Evolutionary conservation across 179 eudicot species (phyloP).

Genomic region (Carnegiea gigantea): DNA sequence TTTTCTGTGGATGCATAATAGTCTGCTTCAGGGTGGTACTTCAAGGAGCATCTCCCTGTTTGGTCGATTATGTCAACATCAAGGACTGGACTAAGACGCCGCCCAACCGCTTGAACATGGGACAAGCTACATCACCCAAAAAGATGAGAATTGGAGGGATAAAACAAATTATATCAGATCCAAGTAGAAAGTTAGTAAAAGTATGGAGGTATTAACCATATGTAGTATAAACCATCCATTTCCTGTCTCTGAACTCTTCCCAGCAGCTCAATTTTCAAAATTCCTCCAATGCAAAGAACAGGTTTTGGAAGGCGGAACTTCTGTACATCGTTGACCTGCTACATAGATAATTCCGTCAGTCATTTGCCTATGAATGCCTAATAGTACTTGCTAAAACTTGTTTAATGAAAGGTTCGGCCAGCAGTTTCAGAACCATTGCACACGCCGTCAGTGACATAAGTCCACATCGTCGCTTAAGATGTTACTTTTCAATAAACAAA

Average conservation of each 20-base stretch:
- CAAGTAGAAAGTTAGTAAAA: background rate
- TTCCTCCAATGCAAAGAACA: constrained; percentile 55
- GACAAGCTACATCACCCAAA: background rate
- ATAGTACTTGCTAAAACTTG: background rate
- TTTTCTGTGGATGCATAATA: constrained; percentile 12
- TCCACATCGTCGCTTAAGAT: too few species aligned
- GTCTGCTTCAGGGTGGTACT: constrained; percentile 28
- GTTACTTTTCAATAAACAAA: too few species aligned
- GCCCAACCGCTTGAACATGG: constrained; percentile 47
- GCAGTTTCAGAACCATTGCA: too few species aligned
- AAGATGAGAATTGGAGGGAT: background rate
- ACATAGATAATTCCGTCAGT: background rate
- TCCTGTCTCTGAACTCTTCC: constrained; percentile 57
- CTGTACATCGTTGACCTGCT: constrained; percentile 44
- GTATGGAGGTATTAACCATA: constrained; percentile 39
- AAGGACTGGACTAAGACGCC: constrained; percentile 40
- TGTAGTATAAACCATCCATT: constrained; percentile 46
- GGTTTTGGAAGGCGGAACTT: constrained; percentile 57
- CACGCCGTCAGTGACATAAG: too few species aligned
- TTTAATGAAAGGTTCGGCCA: too few species aligned
- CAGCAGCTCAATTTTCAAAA: constrained; percentile 48
- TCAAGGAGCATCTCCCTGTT: constrained; percentile 38
- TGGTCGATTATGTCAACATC: constrained; percentile 32
- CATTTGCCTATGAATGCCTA: background rate
- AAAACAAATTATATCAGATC: background rate